Base-by-base conservation (phyloP, 257 asterid species). In the Primulina eburnea region DNA sequence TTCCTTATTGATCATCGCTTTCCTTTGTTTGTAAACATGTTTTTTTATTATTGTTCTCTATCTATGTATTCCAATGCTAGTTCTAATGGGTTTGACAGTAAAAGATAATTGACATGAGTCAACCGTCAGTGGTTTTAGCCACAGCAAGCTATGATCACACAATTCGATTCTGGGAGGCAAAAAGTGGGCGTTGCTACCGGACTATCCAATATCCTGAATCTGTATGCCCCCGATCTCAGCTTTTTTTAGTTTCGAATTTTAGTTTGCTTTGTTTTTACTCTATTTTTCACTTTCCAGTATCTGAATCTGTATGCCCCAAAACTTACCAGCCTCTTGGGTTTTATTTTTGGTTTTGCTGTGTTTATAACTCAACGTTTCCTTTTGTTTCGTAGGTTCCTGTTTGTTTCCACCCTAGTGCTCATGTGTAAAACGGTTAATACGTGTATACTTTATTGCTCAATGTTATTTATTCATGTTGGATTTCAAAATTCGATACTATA, bases 111-210 rank as follows among this genome's bases (percentile, higher is more conserved):
- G 65, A 56, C 65, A 93, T 93, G 99, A 86, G 79, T 71, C 98
- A 90, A 57, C 97, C 99, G 67, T 89, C 99, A 21, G 99, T 90
- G 77, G 89, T 93, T 75, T 76, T 93, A 71, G 99, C 97, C 4
- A 93, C 99, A 6, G 96, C 97, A 53, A 93, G 99, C 88, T 93
- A 93, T 77, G 99, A 93, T 87, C 97, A 90, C 79, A 93, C 99
- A 11, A 93, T 93, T 78, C 88, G 92, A 16, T 93, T 93, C 67
- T 93, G 99, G 99, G 99, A 93, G 75, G 97, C 97, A 0, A 89
- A 91, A 71, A 89, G 95, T 30, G 99, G 96, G 32, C 88, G 95
- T 43, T 93, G 99, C 81, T 81, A 85, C 81, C 82, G 96, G 62
- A 93, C 96, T 62, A 89, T 93, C 67, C 99, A 93, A 73, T 90